A percentile compares a stretch with the other conserved stretches of the same genome.
phyloP scores from a whole-genome alignment of 23 red algal genomes.

The Agarophyton chilense region DNA sequence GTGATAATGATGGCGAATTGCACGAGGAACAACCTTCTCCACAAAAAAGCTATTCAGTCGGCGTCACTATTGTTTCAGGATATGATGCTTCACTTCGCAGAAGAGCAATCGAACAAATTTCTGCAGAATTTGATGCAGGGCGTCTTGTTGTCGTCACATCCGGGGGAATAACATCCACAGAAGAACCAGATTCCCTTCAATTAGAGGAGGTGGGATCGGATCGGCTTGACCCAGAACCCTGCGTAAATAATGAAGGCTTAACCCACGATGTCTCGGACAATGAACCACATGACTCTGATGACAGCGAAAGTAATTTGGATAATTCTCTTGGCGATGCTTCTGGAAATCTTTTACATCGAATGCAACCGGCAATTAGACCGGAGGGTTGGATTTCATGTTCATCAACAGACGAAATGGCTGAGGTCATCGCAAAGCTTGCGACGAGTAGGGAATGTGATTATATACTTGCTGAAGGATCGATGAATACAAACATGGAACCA shows the following conservation, averaged over 20 bases:
- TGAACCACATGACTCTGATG: background rate
- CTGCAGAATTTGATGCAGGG: constrained; percentile 38
- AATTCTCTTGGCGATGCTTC: background rate
- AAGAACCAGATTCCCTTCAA: constrained; percentile 29
- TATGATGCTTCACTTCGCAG: constrained; percentile 39
- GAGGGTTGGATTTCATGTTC: constrained; percentile 75
- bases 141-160: constrained; percentile 59
- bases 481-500: constrained; percentile 46
- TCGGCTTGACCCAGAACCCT: background rate
- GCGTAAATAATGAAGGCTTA: background rate
- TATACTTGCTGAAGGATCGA: constrained; percentile 52
- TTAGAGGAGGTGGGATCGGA: too few relatives aligned
- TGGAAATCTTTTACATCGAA: background rate
- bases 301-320: background rate
- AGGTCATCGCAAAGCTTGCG: constrained; percentile 65
- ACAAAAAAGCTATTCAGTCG: constrained; percentile 68
- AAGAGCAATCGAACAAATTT: constrained; percentile 47
- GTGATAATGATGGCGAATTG: constrained; percentile 62
- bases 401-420: constrained; percentile 56
- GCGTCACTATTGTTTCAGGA: constrained; percentile 63
- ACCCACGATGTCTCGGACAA: background rate
- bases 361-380: background rate
- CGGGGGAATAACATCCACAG: constrained; percentile 49
- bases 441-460: constrained; percentile 59
- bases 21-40: constrained; percentile 12